Evolutionary conservation across 257 asterid genomes (phyloP), one percentile per base, ranked within the genome.

Genomic region (Solanum ossicruentum): DNA sequence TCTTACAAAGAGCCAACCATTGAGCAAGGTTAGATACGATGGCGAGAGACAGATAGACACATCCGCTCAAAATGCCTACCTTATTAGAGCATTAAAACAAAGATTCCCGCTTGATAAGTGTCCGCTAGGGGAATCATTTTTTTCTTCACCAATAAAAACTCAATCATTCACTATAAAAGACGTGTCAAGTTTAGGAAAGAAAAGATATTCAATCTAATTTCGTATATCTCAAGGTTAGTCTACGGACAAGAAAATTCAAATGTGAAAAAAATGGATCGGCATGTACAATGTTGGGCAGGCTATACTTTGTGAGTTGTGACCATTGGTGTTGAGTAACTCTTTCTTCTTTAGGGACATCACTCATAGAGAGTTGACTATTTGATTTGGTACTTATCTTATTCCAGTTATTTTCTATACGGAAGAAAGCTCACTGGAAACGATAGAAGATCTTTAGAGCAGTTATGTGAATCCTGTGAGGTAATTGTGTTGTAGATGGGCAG

Each of bases 401-500:
- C 97, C 94, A 93, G 89, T 94, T 98, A 17, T 94, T 94, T 75
- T 95, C 99, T 66, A 95, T 98, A 0, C 98, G 95, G 84, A 95
- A 94, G 93, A 93, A 95, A 3, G 89, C 95, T 97, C 99, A 94
- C 82, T 94, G 99, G 91, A 92, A 95, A 12, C 98, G 97, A 3
- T 98, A 95, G 73, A 94, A 87, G 78, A 95, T 94, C 87, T 95
- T 98, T 81, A 94, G 83, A 20, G 94, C 98, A n/a, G 95, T n/a
- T n/a, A n/a, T n/a, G n/a, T n/a, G n/a, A n/a, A n/a, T n/a, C n/a
- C 90, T 55, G 94, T 92, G 2, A 28, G 3, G 32, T n/a, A n/a
- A n/a, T 95, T 95, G 77, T 93, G 96, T 63, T 98, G 97, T 72
- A 94, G 98, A 93, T 95, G 99, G 90, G 99, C 99, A 9, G 99